These are phyloP conservation scores for Gnomoniopsis sp. DNA, from an alignment of 2,329 filamentous ascomycete genomes.

Conservation along the genomic window DNA sequence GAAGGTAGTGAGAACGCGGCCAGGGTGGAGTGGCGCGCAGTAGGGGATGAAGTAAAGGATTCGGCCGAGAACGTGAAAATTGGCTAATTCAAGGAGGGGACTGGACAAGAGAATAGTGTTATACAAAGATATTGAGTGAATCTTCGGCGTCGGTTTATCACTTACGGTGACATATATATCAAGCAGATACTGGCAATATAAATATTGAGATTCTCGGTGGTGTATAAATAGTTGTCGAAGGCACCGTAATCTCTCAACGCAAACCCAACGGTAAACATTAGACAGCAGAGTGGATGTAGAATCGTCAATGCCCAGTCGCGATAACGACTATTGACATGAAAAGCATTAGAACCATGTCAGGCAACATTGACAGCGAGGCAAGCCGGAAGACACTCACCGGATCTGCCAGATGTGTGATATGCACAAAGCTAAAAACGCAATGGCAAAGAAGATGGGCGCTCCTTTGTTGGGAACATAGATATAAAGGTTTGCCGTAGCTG, in stretches of 20 bases:
- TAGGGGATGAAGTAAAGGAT: constrained; percentile 58
- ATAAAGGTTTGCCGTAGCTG: constrained; percentile 25
- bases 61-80: constrained; percentile 54
- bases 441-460: constrained; percentile 34
- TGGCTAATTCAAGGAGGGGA: constrained; percentile 47
- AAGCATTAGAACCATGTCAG: not conserved
- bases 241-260: constrained; percentile 41
- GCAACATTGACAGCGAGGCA: no score
- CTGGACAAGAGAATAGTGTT: constrained; percentile 2
- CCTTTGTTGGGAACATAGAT: constrained; percentile 34
- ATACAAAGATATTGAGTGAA: not conserved
- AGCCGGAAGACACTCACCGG: constrained; percentile 1
- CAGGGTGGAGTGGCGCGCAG: constrained; percentile 42
- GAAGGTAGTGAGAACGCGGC: constrained; percentile 37
- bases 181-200: constrained; percentile 33
- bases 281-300: constrained; percentile 39
- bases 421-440: constrained; percentile 27
- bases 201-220: constrained; percentile 24
- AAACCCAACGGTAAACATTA: constrained; percentile 43
- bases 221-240: constrained; percentile 28
- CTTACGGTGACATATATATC: constrained; percentile 37
- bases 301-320: constrained; percentile 39
- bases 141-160: constrained; percentile 2
- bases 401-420: constrained; percentile 28
- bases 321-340: constrained; percentile 29